phyloP scores from a whole-genome alignment of 2,329 filamentous ascomycete species.

The Trichoderma pleuroti region DNA sequence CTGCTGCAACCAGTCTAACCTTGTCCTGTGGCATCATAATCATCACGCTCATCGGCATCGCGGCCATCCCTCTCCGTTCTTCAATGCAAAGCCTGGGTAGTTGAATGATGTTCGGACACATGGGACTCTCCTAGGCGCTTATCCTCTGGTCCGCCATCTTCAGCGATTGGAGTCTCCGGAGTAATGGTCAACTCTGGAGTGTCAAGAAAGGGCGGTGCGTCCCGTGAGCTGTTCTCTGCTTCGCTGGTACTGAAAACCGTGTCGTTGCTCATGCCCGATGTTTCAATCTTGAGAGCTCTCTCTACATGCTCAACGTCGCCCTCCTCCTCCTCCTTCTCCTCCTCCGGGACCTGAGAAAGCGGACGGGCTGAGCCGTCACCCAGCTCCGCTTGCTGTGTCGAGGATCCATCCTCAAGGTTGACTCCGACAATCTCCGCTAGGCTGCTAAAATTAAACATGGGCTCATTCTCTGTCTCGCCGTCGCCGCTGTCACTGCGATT shows the following conservation, averaged over 20 bases:
- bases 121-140: constrained; percentile 44
- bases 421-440: constrained; percentile 79
- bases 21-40: background rate
- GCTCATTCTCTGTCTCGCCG: constrained; percentile 57
- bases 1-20: background rate
- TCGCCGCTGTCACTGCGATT: constrained; percentile 48
- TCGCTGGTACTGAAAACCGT: background rate
- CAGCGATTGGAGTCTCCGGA: constrained; percentile 45
- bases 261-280: background rate
- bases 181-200: constrained; percentile 48
- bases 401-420: constrained; percentile 47
- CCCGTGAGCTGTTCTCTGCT: background rate
- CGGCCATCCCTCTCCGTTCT: background rate
- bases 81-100: background rate
- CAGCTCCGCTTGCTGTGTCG: constrained; percentile 29
- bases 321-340: constrained; percentile 36
- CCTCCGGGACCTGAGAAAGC: constrained; percentile 38
- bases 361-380: constrained; percentile 25
- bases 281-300: constrained; percentile 16
- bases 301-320: constrained; percentile 33
- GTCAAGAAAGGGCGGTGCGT: constrained; percentile 18
- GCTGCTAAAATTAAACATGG: constrained; percentile 89
- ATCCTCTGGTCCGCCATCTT: constrained; percentile 34
- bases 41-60: background rate
- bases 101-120: constrained; percentile 19